Evolutionary conservation across 768 basidiomycete genomes (phyloP).

Genomic region (Mycena metata): DNA sequence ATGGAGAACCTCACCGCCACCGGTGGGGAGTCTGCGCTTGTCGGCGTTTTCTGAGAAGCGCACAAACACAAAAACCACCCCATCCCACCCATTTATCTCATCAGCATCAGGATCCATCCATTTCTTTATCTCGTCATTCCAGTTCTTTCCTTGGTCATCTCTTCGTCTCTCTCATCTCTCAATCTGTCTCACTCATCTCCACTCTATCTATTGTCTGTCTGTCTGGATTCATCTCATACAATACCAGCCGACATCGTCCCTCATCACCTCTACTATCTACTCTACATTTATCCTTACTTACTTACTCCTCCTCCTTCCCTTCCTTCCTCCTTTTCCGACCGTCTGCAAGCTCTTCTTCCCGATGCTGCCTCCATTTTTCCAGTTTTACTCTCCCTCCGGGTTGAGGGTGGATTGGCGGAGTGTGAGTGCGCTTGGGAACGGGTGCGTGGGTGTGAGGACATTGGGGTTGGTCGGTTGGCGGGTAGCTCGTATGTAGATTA

Average conservation of each 20-base stretch:
- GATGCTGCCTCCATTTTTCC: slow-evolving; percentile 36
- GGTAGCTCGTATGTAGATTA: slow-evolving; percentile 11
- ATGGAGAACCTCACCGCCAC: slow-evolving; percentile 22
- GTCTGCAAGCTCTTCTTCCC: slow-evolving; percentile 7
- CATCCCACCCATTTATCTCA: slow-evolving; percentile 12
- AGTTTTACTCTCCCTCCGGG: slow-evolving; percentile 32
- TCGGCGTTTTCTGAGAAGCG: slow-evolving; percentile 35
- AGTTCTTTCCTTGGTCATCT: slow-evolving; percentile 23
- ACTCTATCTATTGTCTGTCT: slow-evolving; percentile 40
- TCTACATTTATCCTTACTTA: slow-evolving; percentile 13
- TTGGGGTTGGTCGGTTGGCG: not conserved
- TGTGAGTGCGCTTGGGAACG: slow-evolving; percentile 37
- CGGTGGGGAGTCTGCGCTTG: slow-evolving; percentile 28
- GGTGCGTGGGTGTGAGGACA: slow-evolving; percentile 1
- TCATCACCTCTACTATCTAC: slow-evolving; percentile 14
- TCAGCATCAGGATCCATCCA: slow-evolving; percentile 24
- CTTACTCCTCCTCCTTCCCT: slow-evolving; percentile 1
- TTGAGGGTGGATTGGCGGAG: slow-evolving; percentile 27
- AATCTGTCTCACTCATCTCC: slow-evolving; percentile 37
- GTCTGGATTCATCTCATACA: slow-evolving; percentile 14
- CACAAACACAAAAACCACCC: slow-evolving; percentile 21
- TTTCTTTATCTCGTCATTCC: slow-evolving; percentile 17
- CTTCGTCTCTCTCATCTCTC: slow-evolving; percentile 33
- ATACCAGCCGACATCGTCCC: not conserved
- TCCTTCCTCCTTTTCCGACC: not conserved